These are phyloP conservation scores for Botryosphaeria dothidea DNA, from an alignment of 2,329 filamentous ascomycete genomes.

Conservation along the genomic window DNA sequence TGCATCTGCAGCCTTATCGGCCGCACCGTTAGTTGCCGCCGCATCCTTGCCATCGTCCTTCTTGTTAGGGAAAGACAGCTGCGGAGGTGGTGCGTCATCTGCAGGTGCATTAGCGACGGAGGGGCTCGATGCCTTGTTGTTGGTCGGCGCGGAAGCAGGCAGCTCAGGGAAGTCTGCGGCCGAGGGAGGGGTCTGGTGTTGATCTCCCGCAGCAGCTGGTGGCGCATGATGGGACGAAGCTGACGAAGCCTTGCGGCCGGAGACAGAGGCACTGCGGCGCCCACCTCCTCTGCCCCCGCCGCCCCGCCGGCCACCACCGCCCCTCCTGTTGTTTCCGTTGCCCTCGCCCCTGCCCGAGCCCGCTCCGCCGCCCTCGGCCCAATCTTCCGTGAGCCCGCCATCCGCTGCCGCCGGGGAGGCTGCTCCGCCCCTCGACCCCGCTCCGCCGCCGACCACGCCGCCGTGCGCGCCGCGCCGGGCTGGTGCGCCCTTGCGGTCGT, in stretches of 20 bases:
- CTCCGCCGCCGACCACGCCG: slow-evolving; percentile 42
- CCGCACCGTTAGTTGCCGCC: neutral
- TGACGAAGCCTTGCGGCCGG: slow-evolving; percentile 26
- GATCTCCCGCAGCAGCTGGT: neutral
- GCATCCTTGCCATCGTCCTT: neutral
- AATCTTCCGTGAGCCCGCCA: slow-evolving; percentile 32
- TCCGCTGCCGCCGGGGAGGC: slow-evolving; percentile 20
- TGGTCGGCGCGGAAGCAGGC: slow-evolving; percentile 29
- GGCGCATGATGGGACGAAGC: neutral
- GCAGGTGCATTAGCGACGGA: neutral
- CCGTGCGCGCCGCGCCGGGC: slow-evolving; percentile 54
- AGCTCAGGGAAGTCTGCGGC: slow-evolving; percentile 50
- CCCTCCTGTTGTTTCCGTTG: neutral
- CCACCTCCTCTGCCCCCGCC: slow-evolving; percentile 33
- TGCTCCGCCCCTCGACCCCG: slow-evolving; percentile 34
- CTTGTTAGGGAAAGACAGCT: slow-evolving; percentile 9
- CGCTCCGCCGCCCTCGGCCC: slow-evolving; percentile 33
- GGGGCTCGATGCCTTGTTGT: too few species aligned
- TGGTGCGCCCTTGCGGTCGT: slow-evolving; percentile 45
- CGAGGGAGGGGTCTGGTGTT: slow-evolving; percentile 34
- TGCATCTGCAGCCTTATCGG: neutral
- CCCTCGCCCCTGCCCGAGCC: slow-evolving; percentile 19
- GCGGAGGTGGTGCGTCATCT: neutral
- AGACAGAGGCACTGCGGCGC: slow-evolving; percentile 25
- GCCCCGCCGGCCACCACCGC: neutral